Conservation (phyloP, 2,329 filamentous ascomycete genomes). For the Phoma sp. region DNA sequence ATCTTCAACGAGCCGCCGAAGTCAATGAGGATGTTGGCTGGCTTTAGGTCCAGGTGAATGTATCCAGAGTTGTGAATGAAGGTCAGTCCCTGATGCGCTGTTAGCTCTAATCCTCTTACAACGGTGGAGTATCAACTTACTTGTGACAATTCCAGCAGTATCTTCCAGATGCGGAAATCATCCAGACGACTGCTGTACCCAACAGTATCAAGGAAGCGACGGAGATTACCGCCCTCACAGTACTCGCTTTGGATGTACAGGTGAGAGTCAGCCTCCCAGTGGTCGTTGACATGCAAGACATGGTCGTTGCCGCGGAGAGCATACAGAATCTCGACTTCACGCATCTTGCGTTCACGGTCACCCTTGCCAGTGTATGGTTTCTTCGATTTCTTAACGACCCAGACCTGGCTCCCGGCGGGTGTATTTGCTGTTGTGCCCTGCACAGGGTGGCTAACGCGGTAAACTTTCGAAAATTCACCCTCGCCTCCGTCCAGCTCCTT, state of each 20-base stretch:
- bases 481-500: conserved; percentile 72
- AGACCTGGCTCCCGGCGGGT: conserved; percentile 59
- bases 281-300: conserved; percentile 80
- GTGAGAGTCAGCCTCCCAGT: conserved; percentile 84
- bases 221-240: conserved; percentile 91
- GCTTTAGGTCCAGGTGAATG: conserved; percentile 84
- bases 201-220: conserved; percentile 81
- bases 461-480: conserved; percentile 94
- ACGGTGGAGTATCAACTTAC: conserved; percentile 59
- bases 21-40: conserved; percentile 81
- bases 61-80: conserved; percentile 89
- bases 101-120: conserved; percentile 26
- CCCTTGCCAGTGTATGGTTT: conserved; percentile 76
- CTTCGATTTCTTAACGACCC: conserved; percentile 92
- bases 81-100: conserved; percentile 72
- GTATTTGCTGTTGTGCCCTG: conserved; percentile 33
- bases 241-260: conserved; percentile 98
- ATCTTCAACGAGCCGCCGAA: conserved; percentile 85
- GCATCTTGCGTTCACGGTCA: conserved; percentile 82
- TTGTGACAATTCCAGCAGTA: conserved; percentile 81
- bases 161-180: conserved; percentile 99
- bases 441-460: conserved; percentile 68
- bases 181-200: conserved; percentile 87
- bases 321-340: conserved; percentile 81
- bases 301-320: conserved; percentile 82